Evolutionary conservation across 2,329 filamentous ascomycete species (phyloP).

Genomic region (Macrophomina phaseolina): DNA sequence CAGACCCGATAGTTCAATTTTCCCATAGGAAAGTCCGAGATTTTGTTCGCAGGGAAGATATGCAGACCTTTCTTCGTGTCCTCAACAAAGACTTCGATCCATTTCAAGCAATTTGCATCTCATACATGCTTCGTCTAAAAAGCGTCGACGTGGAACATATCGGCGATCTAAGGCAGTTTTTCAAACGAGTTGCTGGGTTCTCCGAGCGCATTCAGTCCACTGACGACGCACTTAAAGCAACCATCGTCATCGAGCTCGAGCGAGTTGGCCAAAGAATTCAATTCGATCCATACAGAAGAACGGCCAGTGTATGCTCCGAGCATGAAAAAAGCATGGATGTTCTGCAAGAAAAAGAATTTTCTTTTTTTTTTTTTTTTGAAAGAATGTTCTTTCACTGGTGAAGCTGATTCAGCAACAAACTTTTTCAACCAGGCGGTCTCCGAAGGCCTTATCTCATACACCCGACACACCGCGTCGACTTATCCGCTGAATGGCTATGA

Average conservation of each 20-base stretch:
- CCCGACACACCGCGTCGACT: background rate
- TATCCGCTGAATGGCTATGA: background rate
- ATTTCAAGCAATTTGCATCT: background rate
- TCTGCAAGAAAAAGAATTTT: no score
- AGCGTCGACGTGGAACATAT: background rate
- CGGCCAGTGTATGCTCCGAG: no score
- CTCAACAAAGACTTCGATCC: background rate
- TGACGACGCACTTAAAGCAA: background rate
- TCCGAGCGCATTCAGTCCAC: background rate
- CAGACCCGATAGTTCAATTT: constrained; percentile 18
- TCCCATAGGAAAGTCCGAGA: constrained; percentile 31
- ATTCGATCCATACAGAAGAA: no score
- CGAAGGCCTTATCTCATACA: background rate
- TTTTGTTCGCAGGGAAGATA: constrained; percentile 10
- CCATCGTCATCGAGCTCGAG: background rate
- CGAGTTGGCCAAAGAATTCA: background rate
- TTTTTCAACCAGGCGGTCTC: background rate
- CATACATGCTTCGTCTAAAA: background rate
- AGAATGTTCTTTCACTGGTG: no score
- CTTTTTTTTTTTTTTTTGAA: no score
- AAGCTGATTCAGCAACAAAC: background rate
- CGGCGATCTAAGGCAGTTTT: background rate
- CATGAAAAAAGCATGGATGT: no score
- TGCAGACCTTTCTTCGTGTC: background rate
- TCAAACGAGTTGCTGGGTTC: background rate